Evolutionary conservation across 1,139 yeast genomes (phyloP), one percentile per base, ranked within the genome.

Genomic region (Geotrichum cucujoidarum): DNA sequence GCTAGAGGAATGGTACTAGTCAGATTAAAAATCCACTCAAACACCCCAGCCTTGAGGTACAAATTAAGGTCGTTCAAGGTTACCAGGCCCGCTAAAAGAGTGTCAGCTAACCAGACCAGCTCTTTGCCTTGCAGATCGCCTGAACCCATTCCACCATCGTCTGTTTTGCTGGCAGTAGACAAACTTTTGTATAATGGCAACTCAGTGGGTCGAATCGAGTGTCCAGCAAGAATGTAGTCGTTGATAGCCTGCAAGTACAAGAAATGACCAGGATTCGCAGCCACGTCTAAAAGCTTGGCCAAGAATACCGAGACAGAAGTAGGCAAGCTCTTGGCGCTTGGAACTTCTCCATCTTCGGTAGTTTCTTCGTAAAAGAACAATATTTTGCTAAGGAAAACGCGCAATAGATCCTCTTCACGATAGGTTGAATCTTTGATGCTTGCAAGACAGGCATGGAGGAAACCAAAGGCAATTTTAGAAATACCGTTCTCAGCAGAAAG

Each of bases 11-110:
- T 71, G 55, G 75, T 73, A 43, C 69, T 33, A 22, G 48, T 58
- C 48, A 84, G 64, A 52, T 80, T 81, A 59, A 84, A 58, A 1
- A 77, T 60, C 81, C 88, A 80, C 57, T 88, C 96, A 50, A 86
- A 65, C 1, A 82, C 74, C 2, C 80, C 81, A 43, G 69, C 73
- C 47, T 67, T 69, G 54, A 74, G 70, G 47, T 83, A 63, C 4
- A 80, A 60, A 31, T 72, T 66, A 45, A 85, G 70, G 61, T 86
- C 94, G 4, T 63, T 61, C 3, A 64, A 57, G 5, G 72, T 68
- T 8, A 71, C 71, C 2, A 77, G 61, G 2, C 85, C 81, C 21
- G 62, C 54, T 2, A 69, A 64, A 25, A 87, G 60, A 6, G 68
- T 65, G 14, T 72, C 73, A 43, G 86, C 61, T n/a, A 85, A 66